phyloP scores from a whole-genome alignment of 352 stramenopile species.

The Phytophthora palmivora region DNA sequence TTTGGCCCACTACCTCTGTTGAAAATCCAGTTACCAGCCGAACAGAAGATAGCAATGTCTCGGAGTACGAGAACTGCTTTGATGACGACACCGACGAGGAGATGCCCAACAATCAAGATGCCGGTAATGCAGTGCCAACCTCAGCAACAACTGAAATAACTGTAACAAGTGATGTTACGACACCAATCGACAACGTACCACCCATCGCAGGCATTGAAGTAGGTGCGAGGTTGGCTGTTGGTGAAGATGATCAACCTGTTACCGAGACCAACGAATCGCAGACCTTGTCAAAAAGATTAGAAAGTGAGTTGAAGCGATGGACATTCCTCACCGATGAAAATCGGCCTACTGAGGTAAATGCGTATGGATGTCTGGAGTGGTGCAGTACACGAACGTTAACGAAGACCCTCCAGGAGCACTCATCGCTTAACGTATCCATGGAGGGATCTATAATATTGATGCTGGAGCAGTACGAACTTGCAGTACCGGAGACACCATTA shows the following conservation, averaged over 20 bases:
- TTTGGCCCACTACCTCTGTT: background rate
- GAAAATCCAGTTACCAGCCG: constrained; percentile 14
- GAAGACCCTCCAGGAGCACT: constrained; percentile 17
- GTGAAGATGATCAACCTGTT: constrained; percentile 11
- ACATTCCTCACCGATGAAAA: constrained; percentile 36
- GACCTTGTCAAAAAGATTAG: constrained; percentile 27
- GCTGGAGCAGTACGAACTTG: constrained; percentile 41
- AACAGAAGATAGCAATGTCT: constrained; percentile 21
- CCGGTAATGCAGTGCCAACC: background rate
- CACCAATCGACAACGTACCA: background rate
- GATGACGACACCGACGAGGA: constrained; percentile 43
- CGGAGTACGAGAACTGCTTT: constrained; percentile 65
- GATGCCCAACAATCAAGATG: constrained; percentile 10
- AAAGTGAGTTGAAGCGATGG: constrained; percentile 36
- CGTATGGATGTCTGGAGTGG: constrained; percentile 31
- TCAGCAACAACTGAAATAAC: background rate
- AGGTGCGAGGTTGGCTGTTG: background rate
- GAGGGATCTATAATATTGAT: constrained; percentile 38
- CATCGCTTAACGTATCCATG: constrained; percentile 29
- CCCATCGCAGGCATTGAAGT: constrained; percentile 2
- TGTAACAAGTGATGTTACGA: background rate
- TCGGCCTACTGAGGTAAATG: constrained; percentile 20
- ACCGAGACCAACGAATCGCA: constrained; percentile 6
- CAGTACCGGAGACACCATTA: constrained; percentile 22
- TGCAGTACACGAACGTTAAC: constrained; percentile 16